Evolutionary conservation across 2,329 filamentous ascomycete species (phyloP).

Genomic region (Corynespora cassiicola): DNA sequence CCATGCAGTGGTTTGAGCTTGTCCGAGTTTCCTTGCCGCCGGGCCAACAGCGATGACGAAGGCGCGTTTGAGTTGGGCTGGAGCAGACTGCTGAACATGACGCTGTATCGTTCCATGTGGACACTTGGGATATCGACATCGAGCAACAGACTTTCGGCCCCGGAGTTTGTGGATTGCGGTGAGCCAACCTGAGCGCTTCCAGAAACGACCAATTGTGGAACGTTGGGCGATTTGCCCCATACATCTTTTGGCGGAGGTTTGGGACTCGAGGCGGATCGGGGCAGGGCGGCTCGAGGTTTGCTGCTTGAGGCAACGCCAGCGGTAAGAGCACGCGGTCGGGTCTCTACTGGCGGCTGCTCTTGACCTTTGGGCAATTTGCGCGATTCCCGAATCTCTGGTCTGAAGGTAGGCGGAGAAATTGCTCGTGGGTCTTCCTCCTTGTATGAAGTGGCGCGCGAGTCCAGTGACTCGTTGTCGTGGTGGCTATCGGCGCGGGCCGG

Average conservation of each 20-base stretch:
- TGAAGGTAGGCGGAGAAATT: constrained; percentile 34
- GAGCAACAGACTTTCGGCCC: constrained; percentile 56
- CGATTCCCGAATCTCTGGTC: constrained; percentile 35
- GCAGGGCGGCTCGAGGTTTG: constrained; percentile 18
- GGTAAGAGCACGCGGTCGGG: constrained; percentile 27
- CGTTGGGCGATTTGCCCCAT: constrained; percentile 9
- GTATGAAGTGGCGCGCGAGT: constrained; percentile 17
- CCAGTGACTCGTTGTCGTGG: constrained; percentile 34
- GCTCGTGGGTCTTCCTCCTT: constrained; percentile 23
- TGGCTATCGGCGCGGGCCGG: constrained; percentile 37
- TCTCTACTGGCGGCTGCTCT: constrained; percentile 21
- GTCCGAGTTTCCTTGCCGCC: constrained; percentile 43
- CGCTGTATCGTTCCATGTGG: constrained; percentile 86
- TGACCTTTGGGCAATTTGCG: constrained; percentile 30
- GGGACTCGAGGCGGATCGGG: constrained; percentile 25
- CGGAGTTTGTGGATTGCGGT: constrained; percentile 6
- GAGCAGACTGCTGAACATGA: constrained; percentile 87
- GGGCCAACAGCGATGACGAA: constrained; percentile 37
- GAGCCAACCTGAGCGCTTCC: constrained; percentile 13
- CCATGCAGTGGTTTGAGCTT: constrained; percentile 40
- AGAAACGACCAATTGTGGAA: constrained; percentile 27
- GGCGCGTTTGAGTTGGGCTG: constrained; percentile 44
- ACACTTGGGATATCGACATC: constrained; percentile 81
- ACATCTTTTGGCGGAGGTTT: constrained; percentile 22
- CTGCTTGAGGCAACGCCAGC: constrained; percentile 16